Evolutionary conservation across 768 basidiomycete genomes (phyloP).

Genomic region (Xerocomus brunneocitrinus): DNA sequence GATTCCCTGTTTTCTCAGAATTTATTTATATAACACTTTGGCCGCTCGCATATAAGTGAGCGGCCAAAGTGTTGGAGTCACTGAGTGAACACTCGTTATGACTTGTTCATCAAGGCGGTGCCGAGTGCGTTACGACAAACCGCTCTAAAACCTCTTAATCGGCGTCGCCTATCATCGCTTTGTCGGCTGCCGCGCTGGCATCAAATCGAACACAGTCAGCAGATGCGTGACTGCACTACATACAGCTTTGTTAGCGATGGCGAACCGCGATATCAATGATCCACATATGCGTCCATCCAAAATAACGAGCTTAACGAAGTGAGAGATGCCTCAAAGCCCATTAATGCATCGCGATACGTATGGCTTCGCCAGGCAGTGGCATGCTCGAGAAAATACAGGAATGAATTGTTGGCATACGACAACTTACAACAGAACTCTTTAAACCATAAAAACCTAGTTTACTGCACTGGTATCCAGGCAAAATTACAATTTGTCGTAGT

Average conservation of each 20-base stretch:
- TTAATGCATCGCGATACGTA: background rate
- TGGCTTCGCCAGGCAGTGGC: background rate
- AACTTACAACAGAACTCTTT: conserved; percentile 14
- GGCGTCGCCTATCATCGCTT: background rate
- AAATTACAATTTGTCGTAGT: conserved; percentile 85
- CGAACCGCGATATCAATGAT: too few relatives aligned
- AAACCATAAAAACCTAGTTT: conserved; percentile 5
- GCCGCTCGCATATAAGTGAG: too few relatives aligned
- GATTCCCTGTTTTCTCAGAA: background rate
- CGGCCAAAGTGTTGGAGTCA: conserved; percentile 10
- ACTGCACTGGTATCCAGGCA: conserved; percentile 1
- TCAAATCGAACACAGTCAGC: too few relatives aligned
- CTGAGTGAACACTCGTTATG: background rate
- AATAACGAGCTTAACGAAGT: too few relatives aligned
- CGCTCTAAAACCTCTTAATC: background rate
- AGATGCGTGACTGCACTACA: too few relatives aligned
- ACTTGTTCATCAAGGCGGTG: background rate
- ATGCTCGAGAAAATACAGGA: conserved; percentile 8
- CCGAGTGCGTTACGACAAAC: background rate
- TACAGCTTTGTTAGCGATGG: too few relatives aligned
- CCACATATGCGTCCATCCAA: too few relatives aligned
- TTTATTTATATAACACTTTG: conserved; percentile 4
- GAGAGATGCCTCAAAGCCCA: too few relatives aligned
- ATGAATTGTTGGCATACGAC: conserved; percentile 15
- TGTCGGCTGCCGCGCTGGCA: too few relatives aligned